These are phyloP conservation scores for Gastrolobium bilobum DNA, from an alignment of 306 rosid species.

Conservation along the genomic window DNA sequence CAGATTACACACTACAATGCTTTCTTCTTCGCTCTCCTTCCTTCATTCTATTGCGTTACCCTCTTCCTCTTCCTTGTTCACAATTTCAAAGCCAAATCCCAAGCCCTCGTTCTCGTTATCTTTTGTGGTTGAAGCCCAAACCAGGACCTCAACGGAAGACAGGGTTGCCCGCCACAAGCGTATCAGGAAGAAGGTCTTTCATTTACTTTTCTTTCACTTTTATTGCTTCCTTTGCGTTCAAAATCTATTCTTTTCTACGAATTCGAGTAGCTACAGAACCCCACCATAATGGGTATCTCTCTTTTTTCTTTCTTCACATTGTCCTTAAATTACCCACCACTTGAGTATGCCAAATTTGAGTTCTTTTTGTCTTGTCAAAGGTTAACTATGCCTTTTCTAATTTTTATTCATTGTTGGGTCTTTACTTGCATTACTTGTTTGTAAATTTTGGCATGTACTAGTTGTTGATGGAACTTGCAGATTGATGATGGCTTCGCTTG, in stretches of 20 bases:
- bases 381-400: neutral
- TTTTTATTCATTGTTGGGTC: neutral
- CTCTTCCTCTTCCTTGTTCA: constrained; percentile 40
- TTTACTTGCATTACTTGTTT: constrained; percentile 6
- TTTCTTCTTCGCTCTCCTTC: constrained; percentile 54
- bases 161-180: constrained; percentile 80
- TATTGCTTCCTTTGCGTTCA: neutral
- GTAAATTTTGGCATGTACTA: neutral
- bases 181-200: constrained; percentile 53
- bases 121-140: constrained; percentile 63
- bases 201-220: neutral
- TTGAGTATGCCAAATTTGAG: neutral
- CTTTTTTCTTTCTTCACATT: neutral
- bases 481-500: constrained; percentile 3
- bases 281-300: neutral
- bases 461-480: neutral
- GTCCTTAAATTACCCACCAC: neutral
- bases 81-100: constrained; percentile 36
- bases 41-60: constrained; percentile 51
- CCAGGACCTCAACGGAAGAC: constrained; percentile 67
- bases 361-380: neutral
- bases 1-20: constrained; percentile 43
- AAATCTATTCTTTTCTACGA: neutral
- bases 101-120: constrained; percentile 41
- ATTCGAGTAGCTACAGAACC: neutral